phyloP scores from a whole-genome alignment of 768 basidiomycete species.

The Kondoa subrosea region DNA sequence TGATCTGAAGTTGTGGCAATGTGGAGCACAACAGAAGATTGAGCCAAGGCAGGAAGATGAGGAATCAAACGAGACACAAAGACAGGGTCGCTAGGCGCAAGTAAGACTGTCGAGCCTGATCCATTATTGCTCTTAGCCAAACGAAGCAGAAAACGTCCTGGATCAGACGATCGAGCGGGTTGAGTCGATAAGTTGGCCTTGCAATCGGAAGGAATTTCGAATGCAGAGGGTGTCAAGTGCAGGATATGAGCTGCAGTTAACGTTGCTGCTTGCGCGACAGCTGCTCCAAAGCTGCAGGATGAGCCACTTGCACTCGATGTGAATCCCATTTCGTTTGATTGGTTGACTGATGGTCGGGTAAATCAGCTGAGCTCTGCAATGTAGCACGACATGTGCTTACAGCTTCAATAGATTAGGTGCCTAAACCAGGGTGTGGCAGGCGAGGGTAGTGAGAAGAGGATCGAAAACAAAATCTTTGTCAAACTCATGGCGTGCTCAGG shows the following conservation, averaged over 20 bases:
- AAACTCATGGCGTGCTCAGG: too few species aligned
- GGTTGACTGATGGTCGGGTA: too few species aligned
- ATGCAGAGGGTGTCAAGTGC: not conserved
- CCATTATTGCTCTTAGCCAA: conserved; percentile 3
- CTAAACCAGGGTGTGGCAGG: too few species aligned
- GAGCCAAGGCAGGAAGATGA: conserved; percentile 40
- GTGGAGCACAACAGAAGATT: conserved; percentile 53
- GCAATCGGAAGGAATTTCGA: not conserved
- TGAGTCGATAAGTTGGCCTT: conserved; percentile 2
- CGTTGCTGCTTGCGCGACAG: not conserved
- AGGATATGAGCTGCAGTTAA: not conserved
- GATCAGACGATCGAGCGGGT: conserved; percentile 17
- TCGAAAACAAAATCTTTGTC: too few species aligned
- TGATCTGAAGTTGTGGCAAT: conserved; percentile 46
- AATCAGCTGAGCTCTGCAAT: not conserved
- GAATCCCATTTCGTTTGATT: not conserved
- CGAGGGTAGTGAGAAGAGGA: too few species aligned
- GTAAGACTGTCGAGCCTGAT: not conserved
- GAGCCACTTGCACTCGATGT: not conserved
- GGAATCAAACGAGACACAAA: conserved; percentile 12
- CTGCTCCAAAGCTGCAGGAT: not conserved
- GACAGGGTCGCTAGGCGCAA: conserved; percentile 7
- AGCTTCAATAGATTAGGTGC: too few species aligned
- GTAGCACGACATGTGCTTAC: too few species aligned
- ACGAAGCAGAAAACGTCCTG: conserved; percentile 2